These are phyloP conservation scores for Medicago lupulina DNA, from an alignment of 306 rosid genomes.

Conservation along the genomic window DNA sequence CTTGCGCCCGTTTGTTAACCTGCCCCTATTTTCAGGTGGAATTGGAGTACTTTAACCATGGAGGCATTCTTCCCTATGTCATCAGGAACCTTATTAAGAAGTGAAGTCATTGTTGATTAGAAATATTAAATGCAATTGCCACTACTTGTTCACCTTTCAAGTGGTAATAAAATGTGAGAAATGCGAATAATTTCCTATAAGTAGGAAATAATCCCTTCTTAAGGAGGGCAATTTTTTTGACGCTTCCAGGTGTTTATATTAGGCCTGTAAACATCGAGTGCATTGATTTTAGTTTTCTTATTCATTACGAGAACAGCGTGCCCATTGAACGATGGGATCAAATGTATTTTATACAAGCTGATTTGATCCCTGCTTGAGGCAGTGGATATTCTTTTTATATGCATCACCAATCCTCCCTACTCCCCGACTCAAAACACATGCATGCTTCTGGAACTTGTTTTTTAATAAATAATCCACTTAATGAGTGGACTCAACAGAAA, in stretches of 20 bases:
- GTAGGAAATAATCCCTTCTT: conserved; percentile 46
- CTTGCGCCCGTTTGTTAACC: conserved; percentile 3
- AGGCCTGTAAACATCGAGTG: conserved; percentile 47
- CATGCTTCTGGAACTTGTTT: neutral
- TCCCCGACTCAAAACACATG: neutral
- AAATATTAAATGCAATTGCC: conserved; percentile 31
- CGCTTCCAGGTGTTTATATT: conserved; percentile 42
- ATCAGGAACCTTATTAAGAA: conserved; percentile 78
- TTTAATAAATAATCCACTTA: neutral
- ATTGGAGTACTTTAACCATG: conserved; percentile 80
- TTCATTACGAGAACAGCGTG: conserved; percentile 28
- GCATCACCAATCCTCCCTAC: neutral
- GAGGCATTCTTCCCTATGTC: conserved; percentile 95
- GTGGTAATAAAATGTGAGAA: conserved; percentile 53
- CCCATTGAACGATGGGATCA: conserved; percentile 43
- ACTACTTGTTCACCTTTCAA: conserved; percentile 37
- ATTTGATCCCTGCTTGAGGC: conserved; percentile 34
- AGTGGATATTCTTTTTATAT: neutral
- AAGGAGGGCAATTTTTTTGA: conserved; percentile 44
- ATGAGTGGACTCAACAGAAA: neutral
- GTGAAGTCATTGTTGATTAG: conserved; percentile 47
- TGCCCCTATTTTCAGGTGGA: conserved; percentile 72
- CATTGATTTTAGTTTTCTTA: conserved; percentile 40
- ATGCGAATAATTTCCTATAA: conserved; percentile 50
- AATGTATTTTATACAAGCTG: conserved; percentile 31